Conservation (phyloP, 768 basidiomycete species). For the Suillus spraguei region DNA sequence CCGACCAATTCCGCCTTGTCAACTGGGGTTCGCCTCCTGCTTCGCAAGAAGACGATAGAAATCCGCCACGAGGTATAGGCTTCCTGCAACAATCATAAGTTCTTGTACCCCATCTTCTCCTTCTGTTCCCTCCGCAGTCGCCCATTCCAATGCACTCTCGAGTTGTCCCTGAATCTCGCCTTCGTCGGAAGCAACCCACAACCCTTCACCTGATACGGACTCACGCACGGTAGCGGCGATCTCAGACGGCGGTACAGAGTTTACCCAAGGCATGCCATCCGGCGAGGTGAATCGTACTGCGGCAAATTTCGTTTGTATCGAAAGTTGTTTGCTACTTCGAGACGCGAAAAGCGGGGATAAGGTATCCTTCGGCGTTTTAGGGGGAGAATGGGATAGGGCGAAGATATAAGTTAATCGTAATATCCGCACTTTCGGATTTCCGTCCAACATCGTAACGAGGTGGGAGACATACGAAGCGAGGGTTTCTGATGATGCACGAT, state of each 20-base stretch:
- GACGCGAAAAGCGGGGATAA: constrained; percentile 64
- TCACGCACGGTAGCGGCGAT: constrained; percentile 47
- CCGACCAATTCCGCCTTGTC: not conserved
- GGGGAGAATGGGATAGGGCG: constrained; percentile 83
- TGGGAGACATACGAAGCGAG: constrained; percentile 61
- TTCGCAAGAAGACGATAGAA: constrained; percentile 63
- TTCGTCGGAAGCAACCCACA: constrained; percentile 46
- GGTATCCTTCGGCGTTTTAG: constrained; percentile 76
- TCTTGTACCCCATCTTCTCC: constrained; percentile 28
- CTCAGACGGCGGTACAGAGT: constrained; percentile 53
- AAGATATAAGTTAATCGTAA: constrained; percentile 70
- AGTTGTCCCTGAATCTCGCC: constrained; percentile 36
- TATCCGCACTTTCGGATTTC: constrained; percentile 20
- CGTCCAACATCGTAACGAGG: constrained; percentile 31
- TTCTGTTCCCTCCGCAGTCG: constrained; percentile 13
- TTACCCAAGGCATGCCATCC: constrained; percentile 96
- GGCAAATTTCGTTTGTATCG: constrained; percentile 49
- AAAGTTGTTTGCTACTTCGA: constrained; percentile 27
- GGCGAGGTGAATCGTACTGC: constrained; percentile 70
- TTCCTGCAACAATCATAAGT: constrained; percentile 83
- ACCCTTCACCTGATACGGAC: constrained; percentile 46
- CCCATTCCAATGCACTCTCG: constrained; percentile 54
- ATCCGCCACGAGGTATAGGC: constrained; percentile 93
- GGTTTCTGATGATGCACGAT: constrained; percentile 71
- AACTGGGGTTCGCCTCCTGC: not conserved